Percentiles rank a stretch among this genome's conserved stretches.
Evolutionary conservation across 192 early-diverging fungal species (phyloP).

Genomic region (Backusella tuberculispora): DNA sequence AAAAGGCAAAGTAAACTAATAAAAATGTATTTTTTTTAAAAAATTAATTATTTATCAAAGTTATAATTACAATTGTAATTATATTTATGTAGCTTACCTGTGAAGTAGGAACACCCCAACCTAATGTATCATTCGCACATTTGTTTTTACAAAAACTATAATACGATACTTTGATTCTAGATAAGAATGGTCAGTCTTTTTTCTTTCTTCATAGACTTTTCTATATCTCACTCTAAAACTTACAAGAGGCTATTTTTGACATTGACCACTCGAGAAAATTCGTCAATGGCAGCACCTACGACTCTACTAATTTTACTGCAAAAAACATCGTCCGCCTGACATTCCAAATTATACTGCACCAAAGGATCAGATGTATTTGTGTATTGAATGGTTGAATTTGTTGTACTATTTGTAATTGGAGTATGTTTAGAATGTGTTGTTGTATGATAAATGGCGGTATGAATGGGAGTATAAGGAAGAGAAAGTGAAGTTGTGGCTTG

Average conservation of each 20-base stretch:
- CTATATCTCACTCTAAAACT: not conserved
- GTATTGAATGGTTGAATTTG: constrained; percentile 25
- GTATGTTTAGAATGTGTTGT: not conserved
- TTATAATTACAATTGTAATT: no score
- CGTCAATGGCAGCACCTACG: constrained; percentile 27
- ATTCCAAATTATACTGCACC: constrained; percentile 27
- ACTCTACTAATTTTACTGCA: constrained; percentile 32
- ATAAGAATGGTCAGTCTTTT: not conserved
- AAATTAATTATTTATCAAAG: not conserved
- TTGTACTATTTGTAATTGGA: not conserved
- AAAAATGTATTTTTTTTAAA: not conserved
- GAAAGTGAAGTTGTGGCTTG: not conserved
- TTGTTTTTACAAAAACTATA: constrained; percentile 8
- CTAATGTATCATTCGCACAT: constrained; percentile 21
- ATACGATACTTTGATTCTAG: not conserved
- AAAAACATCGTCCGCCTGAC: constrained; percentile 29
- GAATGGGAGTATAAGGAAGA: not conserved
- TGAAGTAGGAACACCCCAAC: constrained; percentile 12
- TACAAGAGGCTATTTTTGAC: constrained; percentile 38
- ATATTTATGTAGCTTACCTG: not conserved
- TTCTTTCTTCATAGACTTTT: no score
- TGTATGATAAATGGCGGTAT: not conserved
- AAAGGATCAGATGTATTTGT: constrained; percentile 25
- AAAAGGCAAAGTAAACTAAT: constrained; percentile 39
- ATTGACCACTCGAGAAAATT: constrained; percentile 31